Evolutionary conservation across 768 basidiomycete genomes (phyloP), one percentile per base, ranked within the genome.

Genomic region (Coprinellus micaceus): DNA sequence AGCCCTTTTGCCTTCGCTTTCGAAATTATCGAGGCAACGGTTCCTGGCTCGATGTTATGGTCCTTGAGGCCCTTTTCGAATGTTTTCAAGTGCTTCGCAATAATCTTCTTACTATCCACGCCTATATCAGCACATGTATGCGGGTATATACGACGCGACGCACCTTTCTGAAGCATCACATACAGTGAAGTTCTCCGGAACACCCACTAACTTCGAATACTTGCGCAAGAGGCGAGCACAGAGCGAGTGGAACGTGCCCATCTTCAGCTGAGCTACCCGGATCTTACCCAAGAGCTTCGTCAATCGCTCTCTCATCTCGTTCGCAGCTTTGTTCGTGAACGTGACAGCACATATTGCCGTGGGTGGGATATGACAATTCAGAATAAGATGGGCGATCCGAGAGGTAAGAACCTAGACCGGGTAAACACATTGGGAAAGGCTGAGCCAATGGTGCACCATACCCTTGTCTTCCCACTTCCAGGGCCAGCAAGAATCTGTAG

Each of bases 321-420:
- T 86, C 1, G 92, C 91, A 15, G 92, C 91, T 69, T 92, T 92
- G 73, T 93, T 93, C 10, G 92, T 94, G 68, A 94, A 96, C 5
- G 80, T 96, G 11, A 94, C 88, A 2, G 87, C 86, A 63, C 86
- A 88, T 69, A 91, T 86, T 17, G 82, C 74, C 3, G 76, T 73
- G 1, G 88, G 81, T 11, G 75, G 65, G 10, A 87, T 64, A 24
- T 62, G 62, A 62, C 84, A 80, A 26, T 77, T 67, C 5, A 81
- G 66, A 49, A 89, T 83, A 21, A 91, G 72, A 65, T 88, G 74
- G 3, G 83, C 86, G 45, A 89, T 84, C 15, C 89, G 78, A 47
- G 83, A 81, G 4, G 84, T 88, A 24, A 90, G 67, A 24, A 89
- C 84, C 77, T 83, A 37, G 19, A 9, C 21, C n/a, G n/a, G n/a